Percentiles rank a stretch among this genome's conserved stretches.
phyloP scores from a whole-genome alignment of 352 stramenopile species.

The Pythium dissotocum region DNA sequence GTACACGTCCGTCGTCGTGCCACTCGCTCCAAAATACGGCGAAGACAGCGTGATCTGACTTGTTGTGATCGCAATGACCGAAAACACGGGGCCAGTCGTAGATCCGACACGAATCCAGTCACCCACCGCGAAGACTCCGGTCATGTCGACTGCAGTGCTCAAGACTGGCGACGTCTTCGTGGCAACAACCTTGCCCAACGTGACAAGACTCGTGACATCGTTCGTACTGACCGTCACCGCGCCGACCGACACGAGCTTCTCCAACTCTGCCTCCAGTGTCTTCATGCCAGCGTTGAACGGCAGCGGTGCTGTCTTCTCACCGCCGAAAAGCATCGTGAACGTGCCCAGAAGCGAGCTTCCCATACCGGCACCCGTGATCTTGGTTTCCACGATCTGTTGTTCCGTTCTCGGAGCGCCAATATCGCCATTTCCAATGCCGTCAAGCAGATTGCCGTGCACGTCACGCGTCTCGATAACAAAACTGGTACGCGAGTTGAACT shows the following conservation, averaged over 20 bases:
- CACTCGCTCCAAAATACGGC: slow-evolving; percentile 73
- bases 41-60: slow-evolving; percentile 86
- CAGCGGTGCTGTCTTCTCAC: slow-evolving; percentile 53
- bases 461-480: slow-evolving; percentile 95
- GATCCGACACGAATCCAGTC: slow-evolving; percentile 94
- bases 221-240: slow-evolving; percentile 89
- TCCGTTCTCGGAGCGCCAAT: slow-evolving; percentile 70
- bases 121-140: slow-evolving; percentile 59
- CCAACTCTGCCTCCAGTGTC: slow-evolving; percentile 73
- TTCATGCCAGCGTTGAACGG: slow-evolving; percentile 79
- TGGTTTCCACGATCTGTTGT: slow-evolving; percentile 91
- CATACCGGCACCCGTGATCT: slow-evolving; percentile 34
- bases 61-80: slow-evolving; percentile 61
- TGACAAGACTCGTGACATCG: slow-evolving; percentile 72
- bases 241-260: slow-evolving; percentile 82
- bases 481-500: slow-evolving; percentile 61
- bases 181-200: slow-evolving; percentile 49
- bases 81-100: slow-evolving; percentile 83
- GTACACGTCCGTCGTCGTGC: slow-evolving; percentile 67
- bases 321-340: slow-evolving; percentile 79
- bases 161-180: slow-evolving; percentile 85
- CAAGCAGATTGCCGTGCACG: slow-evolving; percentile 88
- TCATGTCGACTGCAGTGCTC: slow-evolving; percentile 59
- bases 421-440: slow-evolving; percentile 70
- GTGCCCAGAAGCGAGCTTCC: slow-evolving; percentile 50